Evolutionary conservation across 78 protist genomes (phyloP).

Genomic region (Dictyostelium brefeldianum): DNA sequence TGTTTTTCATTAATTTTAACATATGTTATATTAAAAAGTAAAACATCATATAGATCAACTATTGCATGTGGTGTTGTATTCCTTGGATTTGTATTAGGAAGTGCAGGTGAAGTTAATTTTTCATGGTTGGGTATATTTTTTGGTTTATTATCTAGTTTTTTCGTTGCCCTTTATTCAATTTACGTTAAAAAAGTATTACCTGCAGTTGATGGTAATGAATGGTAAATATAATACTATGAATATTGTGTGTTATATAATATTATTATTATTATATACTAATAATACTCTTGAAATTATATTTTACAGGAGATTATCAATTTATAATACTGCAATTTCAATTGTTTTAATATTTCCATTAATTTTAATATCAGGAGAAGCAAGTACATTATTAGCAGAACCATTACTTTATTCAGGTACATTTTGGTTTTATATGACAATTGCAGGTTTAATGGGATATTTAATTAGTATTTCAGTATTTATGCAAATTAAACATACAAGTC

Average conservation of each 20-base stretch:
- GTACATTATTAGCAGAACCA: constrained; percentile 10
- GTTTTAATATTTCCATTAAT: constrained; percentile 83
- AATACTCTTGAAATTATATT: not conserved
- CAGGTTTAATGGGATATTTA: constrained; percentile 82
- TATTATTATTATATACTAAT: not conserved
- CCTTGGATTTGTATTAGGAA: constrained; percentile 89
- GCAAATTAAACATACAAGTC: constrained; percentile 92
- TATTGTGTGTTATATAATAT: not conserved
- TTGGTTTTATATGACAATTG: constrained; percentile 84
- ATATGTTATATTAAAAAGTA: constrained; percentile 76
- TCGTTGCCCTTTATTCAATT: constrained; percentile 91
- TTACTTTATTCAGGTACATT: constrained; percentile 36
- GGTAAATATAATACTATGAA: constrained; percentile 62
- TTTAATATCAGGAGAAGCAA: constrained; percentile 81
- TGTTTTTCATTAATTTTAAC: constrained; percentile 87
- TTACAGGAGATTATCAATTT: constrained; percentile 77
- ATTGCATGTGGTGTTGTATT: constrained; percentile 85
- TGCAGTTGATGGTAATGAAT: constrained; percentile 76
- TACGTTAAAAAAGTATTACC: constrained; percentile 86
- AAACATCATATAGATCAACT: constrained; percentile 77
- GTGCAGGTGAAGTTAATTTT: constrained; percentile 85
- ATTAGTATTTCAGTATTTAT: constrained; percentile 87
- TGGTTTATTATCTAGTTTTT: constrained; percentile 86
- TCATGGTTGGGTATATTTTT: constrained; percentile 89
- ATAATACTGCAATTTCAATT: constrained; percentile 88